Percentiles rank a stretch among this genome's conserved stretches.
Conservation (phyloP, 129 eudicot species). For the Glebionis coronaria region DNA sequence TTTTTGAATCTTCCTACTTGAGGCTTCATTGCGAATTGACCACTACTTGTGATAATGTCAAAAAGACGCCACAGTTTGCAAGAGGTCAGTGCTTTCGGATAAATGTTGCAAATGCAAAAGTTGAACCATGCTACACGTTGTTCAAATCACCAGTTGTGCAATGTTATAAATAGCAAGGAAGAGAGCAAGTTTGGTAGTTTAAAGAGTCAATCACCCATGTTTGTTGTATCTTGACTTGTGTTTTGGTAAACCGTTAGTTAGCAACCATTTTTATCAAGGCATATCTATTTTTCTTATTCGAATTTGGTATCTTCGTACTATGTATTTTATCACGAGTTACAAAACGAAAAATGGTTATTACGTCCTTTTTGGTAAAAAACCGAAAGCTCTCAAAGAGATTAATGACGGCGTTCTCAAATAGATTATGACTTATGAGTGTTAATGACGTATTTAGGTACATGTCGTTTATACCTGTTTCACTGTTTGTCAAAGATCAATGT, state of each 20-base stretch:
- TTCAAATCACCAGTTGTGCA: neutral
- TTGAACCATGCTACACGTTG: neutral
- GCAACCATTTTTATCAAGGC: neutral
- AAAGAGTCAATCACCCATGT: neutral
- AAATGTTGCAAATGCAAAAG: constrained; percentile 12
- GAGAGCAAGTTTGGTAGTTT: constrained; percentile 11
- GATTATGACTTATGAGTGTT: too few species aligned
- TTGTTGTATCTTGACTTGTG: constrained; percentile 17
- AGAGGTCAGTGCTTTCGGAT: constrained; percentile 19
- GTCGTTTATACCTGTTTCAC: too few species aligned
- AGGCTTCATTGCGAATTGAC: neutral
- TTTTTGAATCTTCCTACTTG: constrained; percentile 7
- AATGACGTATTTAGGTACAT: too few species aligned
- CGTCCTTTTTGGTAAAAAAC: too few species aligned
- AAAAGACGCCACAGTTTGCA: constrained; percentile 7
- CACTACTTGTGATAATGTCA: constrained; percentile 19
- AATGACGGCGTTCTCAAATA: too few species aligned
- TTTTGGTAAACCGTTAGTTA: neutral
- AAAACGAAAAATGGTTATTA: neutral
- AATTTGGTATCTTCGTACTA: too few species aligned
- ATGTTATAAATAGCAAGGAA: neutral
- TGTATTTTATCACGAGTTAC: neutral
- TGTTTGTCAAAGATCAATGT: too few species aligned
- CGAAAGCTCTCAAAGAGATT: too few species aligned
- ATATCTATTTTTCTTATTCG: neutral